Evolutionary conservation across 805 yeast species (phyloP), one percentile per base, ranked within the genome.

Genomic region (Lipomyces orientalis): DNA sequence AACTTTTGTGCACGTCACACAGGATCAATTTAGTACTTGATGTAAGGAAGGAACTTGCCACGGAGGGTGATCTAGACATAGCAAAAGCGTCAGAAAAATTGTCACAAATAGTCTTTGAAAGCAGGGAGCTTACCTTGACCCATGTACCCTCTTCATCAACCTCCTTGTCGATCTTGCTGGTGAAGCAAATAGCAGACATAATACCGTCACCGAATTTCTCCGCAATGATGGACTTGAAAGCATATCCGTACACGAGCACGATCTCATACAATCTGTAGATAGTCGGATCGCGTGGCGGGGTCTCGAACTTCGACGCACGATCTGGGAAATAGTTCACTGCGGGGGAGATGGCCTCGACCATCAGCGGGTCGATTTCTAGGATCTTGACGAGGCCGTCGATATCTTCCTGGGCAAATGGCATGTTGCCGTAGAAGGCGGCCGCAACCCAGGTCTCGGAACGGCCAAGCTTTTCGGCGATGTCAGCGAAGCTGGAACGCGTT

Each of bases 141-240:
- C 72, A 69, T 58, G 72, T 69, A 29, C 72, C 72, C 1, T 68
- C 72, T 22, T 25, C 65, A 31, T 69, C 72, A n/a, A 69, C 71
- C 57, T 69, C 72, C 71, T 69, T 69, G 22, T 69, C 72, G 31
- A 69, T 63, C 69, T 69, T 69, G 60, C 69, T 62, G 12, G 72
- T 67, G 62, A 69, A 69, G 69, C 71, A 69, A 34, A 69, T 69
- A 35, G 72, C 72, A 19, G 72, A 69, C 72, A 69, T 69, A 58
- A 69, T 69, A 37, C 72, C 72, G 54, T 69, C 72, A 54, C 72
- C 72, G 60, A 69, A 69, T 60, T 69, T 69, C 69, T 69, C 72
- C 19, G 64, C 65, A 52, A 69, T 69, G 52, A 69, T 37, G 61
- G 58, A 56, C 69, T 69, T 69, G 69, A 68, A 69, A 5, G 72